phyloP scores from a whole-genome alignment of 2,329 filamentous ascomycete genomes.

The Calonectria henricotiae region DNA sequence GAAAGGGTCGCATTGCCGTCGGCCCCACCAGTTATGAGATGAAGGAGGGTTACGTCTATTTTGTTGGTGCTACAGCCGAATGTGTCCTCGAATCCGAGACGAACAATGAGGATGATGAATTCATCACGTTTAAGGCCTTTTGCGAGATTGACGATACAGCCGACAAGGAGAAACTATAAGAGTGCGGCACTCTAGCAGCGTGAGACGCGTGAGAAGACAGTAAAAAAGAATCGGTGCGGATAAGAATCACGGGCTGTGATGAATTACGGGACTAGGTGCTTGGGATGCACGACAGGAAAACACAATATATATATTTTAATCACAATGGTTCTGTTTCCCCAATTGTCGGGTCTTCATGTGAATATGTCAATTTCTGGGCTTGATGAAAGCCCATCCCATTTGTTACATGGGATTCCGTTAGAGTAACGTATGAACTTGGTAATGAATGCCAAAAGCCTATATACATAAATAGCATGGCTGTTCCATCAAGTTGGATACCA shows the following conservation, averaged over 20 bases:
- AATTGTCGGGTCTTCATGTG: neutral
- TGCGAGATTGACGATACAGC: slow-evolving; percentile 80
- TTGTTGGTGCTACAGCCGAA: slow-evolving; percentile 91
- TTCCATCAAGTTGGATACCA: neutral
- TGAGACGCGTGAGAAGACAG: neutral
- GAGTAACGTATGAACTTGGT: too few relatives aligned
- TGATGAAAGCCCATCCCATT: neutral
- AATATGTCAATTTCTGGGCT: neutral
- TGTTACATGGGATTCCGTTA: too few relatives aligned
- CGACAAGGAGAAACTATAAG: slow-evolving; percentile 52
- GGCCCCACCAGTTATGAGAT: slow-evolving; percentile 85
- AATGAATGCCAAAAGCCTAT: neutral
- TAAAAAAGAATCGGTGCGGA: slow-evolving; percentile 18
- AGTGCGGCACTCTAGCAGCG: neutral
- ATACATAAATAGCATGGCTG: neutral
- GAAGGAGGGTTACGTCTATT: slow-evolving; percentile 82
- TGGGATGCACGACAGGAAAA: slow-evolving; percentile 22
- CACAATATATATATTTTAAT: slow-evolving; percentile 33
- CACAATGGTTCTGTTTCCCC: slow-evolving; percentile 19
- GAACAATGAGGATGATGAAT: slow-evolving; percentile 75
- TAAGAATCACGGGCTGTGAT: slow-evolving; percentile 16
- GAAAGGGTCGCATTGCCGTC: slow-evolving; percentile 87
- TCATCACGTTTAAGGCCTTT: slow-evolving; percentile 94
- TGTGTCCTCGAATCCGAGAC: slow-evolving; percentile 80
- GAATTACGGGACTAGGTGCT: slow-evolving; percentile 22